Percentiles rank a stretch among this genome's conserved stretches.
Evolutionary conservation across 805 yeast genomes (phyloP).

Genomic region (Sugiyamaella americana): DNA sequence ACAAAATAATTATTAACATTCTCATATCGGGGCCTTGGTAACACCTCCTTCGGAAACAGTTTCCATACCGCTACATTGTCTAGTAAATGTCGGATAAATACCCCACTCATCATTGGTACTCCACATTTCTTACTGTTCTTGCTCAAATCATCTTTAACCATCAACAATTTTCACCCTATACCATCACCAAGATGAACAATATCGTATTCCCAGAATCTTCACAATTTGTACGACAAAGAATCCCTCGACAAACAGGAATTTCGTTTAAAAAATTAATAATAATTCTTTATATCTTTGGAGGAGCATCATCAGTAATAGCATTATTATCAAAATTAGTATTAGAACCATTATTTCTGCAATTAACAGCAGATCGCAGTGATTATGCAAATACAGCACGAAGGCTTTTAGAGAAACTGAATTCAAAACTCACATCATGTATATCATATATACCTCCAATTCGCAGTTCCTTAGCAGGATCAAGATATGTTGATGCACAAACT

Average conservation of each 20-base stretch:
- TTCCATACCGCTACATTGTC: no score
- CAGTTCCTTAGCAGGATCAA: conserved; percentile 9
- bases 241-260: conserved; percentile 15
- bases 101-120: no score
- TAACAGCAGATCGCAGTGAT: conserved; percentile 29
- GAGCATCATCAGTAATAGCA: conserved; percentile 26
- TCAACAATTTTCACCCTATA: no score
- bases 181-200: conserved; percentile 5
- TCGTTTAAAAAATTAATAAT: conserved; percentile 25
- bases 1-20: no score
- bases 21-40: no score
- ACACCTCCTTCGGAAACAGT: no score
- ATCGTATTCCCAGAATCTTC: conserved; percentile 29
- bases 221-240: conserved; percentile 12
- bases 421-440: conserved; percentile 18
- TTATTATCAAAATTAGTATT: conserved; percentile 28
- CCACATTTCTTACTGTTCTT: no score
- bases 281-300: conserved; percentile 30
- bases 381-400: conserved; percentile 26
- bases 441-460: conserved; percentile 20
- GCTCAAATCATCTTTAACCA: no score
- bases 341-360: conserved; percentile 31
- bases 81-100: no score
- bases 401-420: conserved; percentile 23
- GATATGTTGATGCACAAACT: conserved; percentile 25